phyloP scores from a whole-genome alignment of 306 rosid genomes.

The barrel medic (Medicago truncatula) region DNA sequence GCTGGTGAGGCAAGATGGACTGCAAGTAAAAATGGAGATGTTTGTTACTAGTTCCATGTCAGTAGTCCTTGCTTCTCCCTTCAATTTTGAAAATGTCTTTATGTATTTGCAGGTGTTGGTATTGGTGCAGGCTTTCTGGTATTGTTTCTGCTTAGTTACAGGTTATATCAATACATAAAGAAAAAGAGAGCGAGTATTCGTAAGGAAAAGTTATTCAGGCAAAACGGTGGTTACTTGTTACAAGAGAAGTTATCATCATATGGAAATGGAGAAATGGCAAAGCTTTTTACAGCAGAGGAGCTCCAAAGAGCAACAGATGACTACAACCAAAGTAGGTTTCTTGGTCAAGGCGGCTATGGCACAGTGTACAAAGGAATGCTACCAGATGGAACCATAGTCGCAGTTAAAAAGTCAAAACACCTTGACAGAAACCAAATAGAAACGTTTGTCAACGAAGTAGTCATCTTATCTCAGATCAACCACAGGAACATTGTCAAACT shows the following conservation, averaged over 20 bases:
- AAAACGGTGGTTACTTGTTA: conserved; percentile 64
- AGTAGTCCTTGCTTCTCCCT: neutral
- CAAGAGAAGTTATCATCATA: conserved; percentile 48
- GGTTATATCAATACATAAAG: conserved; percentile 34
- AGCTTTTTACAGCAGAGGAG: conserved; percentile 56
- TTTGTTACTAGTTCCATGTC: conserved; percentile 7
- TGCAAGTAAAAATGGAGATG: neutral
- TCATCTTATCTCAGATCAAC: conserved; percentile 60
- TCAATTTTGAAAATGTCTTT: neutral
- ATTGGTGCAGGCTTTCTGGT: conserved; percentile 45
- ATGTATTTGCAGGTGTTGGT: conserved; percentile 52
- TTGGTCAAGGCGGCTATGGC: conserved; percentile 52
- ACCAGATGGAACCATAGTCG: conserved; percentile 53
- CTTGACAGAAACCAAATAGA: conserved; percentile 47
- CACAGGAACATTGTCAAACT: conserved; percentile 61
- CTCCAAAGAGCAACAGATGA: conserved; percentile 53
- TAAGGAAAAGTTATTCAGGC: conserved; percentile 53
- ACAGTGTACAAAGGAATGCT: conserved; percentile 52
- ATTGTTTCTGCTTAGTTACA: conserved; percentile 47
- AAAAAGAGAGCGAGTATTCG: conserved; percentile 31
- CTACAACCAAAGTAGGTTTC: conserved; percentile 48
- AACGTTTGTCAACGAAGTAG: conserved; percentile 55
- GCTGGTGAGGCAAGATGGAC: neutral
- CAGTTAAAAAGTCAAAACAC: conserved; percentile 51
- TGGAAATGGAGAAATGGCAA: conserved; percentile 48